A percentile compares a stretch with the other conserved stretches of the same genome.
Evolutionary conservation across 768 basidiomycete genomes (phyloP).

Genomic region (Leccinum imitatum): DNA sequence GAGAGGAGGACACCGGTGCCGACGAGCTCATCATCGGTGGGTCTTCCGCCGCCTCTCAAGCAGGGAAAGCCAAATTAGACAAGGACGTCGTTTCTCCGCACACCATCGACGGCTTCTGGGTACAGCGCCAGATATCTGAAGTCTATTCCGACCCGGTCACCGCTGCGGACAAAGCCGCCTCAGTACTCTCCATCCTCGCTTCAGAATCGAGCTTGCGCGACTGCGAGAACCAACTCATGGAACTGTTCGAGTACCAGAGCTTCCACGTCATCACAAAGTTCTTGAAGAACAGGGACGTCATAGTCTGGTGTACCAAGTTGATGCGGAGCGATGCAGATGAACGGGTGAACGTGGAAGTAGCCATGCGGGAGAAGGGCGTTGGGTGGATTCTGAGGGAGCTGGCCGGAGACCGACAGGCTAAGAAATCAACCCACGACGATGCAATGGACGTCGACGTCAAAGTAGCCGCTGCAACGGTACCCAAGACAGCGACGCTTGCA

Average conservation of each 20-base stretch:
- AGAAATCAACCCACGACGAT: slow-evolving; percentile 44
- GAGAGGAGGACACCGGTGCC: slow-evolving; percentile 48
- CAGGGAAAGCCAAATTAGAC: slow-evolving; percentile 55
- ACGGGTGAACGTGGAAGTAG: slow-evolving; percentile 90
- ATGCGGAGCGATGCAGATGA: slow-evolving; percentile 88
- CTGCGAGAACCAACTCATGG: slow-evolving; percentile 95
- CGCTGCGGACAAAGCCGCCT: slow-evolving; percentile 84
- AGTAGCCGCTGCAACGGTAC: slow-evolving; percentile 44
- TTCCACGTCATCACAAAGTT: slow-evolving; percentile 89
- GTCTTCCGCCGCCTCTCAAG: slow-evolving; percentile 48
- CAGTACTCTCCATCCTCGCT: slow-evolving; percentile 80
- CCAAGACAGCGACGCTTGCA: slow-evolving; percentile 82
- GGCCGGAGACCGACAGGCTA: slow-evolving; percentile 73
- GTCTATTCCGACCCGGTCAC: slow-evolving; percentile 94
- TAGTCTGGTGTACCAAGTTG: slow-evolving; percentile 98
- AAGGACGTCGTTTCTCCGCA: slow-evolving; percentile 86
- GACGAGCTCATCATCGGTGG: slow-evolving; percentile 83
- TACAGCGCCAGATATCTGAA: slow-evolving; percentile 89
- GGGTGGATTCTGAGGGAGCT: slow-evolving; percentile 95
- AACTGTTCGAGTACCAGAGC: slow-evolving; percentile 90
- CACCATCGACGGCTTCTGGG: slow-evolving; percentile 96
- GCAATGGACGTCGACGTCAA: slow-evolving; percentile 82
- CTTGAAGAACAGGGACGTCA: slow-evolving; percentile 91
- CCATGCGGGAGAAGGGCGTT: slow-evolving; percentile 96
- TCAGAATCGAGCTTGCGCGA: slow-evolving; percentile 89